Evolutionary conservation across 179 eudicot species (phyloP).

Genomic region (Amaranthus tricolor): DNA sequence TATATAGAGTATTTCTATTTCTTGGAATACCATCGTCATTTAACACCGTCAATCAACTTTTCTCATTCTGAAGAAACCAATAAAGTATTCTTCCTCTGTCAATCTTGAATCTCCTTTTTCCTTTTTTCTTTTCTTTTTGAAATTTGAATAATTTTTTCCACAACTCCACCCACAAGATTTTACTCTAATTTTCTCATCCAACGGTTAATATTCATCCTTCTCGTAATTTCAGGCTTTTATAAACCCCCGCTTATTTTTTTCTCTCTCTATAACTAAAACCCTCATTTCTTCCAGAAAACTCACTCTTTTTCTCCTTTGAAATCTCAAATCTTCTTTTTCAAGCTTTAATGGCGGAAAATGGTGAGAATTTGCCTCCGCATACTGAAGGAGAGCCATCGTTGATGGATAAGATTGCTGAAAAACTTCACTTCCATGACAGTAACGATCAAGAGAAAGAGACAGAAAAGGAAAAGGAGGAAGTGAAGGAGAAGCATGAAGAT

Average conservation of each 20-base stretch:
- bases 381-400: constrained; percentile 24
- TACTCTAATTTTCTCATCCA: neutral
- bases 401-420: constrained; percentile 44
- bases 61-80: neutral
- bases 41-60: constrained; percentile 7
- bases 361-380: constrained; percentile 12
- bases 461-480: constrained; percentile 5
- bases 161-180: constrained; percentile 8
- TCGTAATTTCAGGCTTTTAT: constrained; percentile 24
- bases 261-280: constrained; percentile 10
- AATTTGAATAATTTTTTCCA: constrained; percentile 23
- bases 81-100: neutral
- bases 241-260: constrained; percentile 18
- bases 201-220: constrained; percentile 21
- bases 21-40: neutral
- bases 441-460: constrained; percentile 7
- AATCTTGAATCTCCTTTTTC: neutral
- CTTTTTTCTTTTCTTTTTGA: neutral
- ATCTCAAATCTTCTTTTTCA: neutral
- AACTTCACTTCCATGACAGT: constrained; percentile 28
- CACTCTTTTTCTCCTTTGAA: constrained; percentile 17
- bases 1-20: too few relatives aligned
- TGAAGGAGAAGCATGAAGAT: constrained; percentile 15
- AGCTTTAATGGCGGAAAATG: constrained; percentile 35
- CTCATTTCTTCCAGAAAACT: constrained; percentile 1